phyloP scores from a whole-genome alignment of 257 asterid species.

The Penstemon davidsonii region DNA sequence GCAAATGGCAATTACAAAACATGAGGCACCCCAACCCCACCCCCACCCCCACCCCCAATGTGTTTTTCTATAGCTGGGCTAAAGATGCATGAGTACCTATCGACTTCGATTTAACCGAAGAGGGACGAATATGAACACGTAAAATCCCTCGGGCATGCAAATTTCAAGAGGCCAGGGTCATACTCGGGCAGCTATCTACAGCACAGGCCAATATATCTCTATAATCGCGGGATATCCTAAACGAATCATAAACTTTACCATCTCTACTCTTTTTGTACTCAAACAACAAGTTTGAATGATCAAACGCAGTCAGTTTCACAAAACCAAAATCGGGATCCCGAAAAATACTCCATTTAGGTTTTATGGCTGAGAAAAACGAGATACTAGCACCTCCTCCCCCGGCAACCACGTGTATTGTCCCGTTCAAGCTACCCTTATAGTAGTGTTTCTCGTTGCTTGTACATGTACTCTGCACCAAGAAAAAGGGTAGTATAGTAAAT shows the following conservation, averaged over 20 bases:
- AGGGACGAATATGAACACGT: neutral
- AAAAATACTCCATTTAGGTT: constrained; percentile 75
- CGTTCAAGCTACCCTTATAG: constrained; percentile 74
- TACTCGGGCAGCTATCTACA: constrained; percentile 81
- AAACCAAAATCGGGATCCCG: constrained; percentile 78
- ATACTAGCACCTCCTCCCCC: constrained; percentile 97
- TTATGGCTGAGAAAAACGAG: constrained; percentile 54
- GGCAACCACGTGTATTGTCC: constrained; percentile 91
- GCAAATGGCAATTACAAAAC: neutral
- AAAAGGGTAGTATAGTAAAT: neutral
- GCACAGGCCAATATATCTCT: constrained; percentile 87
- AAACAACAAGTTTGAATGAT: constrained; percentile 74
- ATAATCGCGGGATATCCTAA: constrained; percentile 76
- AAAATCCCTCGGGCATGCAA: neutral
- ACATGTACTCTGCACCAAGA: constrained; percentile 59
- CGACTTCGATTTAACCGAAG: neutral
- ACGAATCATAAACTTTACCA: constrained; percentile 82
- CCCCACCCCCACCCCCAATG: neutral
- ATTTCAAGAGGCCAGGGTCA: constrained; percentile 63
- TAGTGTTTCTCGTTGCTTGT: constrained; percentile 54
- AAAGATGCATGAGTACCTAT: constrained; percentile 8
- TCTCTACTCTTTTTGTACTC: constrained; percentile 90
- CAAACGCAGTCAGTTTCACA: constrained; percentile 76
- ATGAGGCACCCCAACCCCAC: no score
- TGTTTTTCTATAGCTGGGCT: neutral